Percentiles rank a stretch among this genome's conserved stretches.
phyloP scores from a whole-genome alignment of 371 early-diverging fungal genomes.

The Haplosporangium sp. region DNA sequence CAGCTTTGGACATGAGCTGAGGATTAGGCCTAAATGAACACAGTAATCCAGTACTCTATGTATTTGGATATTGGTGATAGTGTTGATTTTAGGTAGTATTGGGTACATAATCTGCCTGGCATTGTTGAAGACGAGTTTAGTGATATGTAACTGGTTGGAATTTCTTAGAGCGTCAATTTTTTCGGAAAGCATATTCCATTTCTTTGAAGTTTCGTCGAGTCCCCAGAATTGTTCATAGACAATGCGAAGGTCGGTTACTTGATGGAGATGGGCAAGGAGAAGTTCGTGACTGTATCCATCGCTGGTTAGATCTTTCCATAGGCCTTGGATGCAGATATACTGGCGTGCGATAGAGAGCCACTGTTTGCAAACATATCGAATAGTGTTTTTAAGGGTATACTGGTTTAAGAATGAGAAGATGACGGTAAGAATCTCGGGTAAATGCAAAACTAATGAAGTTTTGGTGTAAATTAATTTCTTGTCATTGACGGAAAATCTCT shows the following conservation, averaged over 20 bases:
- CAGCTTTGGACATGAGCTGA: neutral
- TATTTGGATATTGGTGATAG: conserved; percentile 15
- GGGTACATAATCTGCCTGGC: conserved; percentile 1
- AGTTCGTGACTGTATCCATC: neutral
- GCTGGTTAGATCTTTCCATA: neutral
- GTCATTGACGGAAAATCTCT: neutral
- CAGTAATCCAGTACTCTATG: neutral
- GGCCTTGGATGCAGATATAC: neutral
- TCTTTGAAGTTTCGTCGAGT: neutral
- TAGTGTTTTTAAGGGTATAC: neutral
- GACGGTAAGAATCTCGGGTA: neutral
- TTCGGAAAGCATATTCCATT: neutral
- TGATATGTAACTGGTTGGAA: conserved; percentile 8
- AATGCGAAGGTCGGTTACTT: neutral
- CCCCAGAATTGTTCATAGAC: neutral
- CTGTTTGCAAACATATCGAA: conserved; percentile 1
- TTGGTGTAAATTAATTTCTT: neutral
- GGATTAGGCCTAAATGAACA: conserved; percentile 8
- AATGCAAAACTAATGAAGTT: neutral
- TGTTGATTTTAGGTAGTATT: conserved; percentile 10
- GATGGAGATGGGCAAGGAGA: neutral
- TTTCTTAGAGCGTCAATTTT: neutral
- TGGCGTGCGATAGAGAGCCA: neutral
- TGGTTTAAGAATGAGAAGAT: conserved; percentile 1
- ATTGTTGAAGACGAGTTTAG: conserved; percentile 4